Evolutionary conservation across 192 early-diverging fungal genomes (phyloP).

Genomic region (Umbelopsis sp.): DNA sequence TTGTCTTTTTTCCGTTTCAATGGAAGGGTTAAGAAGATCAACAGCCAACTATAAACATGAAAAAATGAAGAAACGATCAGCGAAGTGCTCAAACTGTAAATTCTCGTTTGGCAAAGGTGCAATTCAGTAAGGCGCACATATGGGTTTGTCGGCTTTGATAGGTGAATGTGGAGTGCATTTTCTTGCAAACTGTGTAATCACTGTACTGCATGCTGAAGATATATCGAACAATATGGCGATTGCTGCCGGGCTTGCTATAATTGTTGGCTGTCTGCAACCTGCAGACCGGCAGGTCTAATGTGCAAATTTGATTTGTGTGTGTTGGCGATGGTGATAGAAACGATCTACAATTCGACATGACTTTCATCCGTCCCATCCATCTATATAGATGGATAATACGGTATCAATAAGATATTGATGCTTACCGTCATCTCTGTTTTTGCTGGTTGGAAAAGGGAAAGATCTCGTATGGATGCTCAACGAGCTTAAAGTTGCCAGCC

Average conservation of each 20-base stretch:
- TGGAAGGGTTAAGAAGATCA: constrained; percentile 93
- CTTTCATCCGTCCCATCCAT: constrained; percentile 2
- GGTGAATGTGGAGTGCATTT: too few relatives aligned
- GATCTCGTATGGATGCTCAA: neutral
- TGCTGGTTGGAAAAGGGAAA: constrained; percentile 19
- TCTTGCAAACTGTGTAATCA: too few relatives aligned
- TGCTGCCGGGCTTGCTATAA: too few relatives aligned
- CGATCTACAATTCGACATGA: neutral
- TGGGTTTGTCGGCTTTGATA: neutral
- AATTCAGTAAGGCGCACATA: neutral
- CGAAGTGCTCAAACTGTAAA: neutral
- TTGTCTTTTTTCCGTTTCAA: constrained; percentile 67
- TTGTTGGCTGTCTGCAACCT: too few relatives aligned
- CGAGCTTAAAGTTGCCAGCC: too few relatives aligned
- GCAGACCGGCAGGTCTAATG: too few relatives aligned
- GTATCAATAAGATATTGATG: neutral
- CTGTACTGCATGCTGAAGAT: too few relatives aligned
- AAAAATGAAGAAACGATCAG: neutral
- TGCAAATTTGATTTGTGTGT: too few relatives aligned
- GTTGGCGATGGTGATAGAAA: too few relatives aligned
- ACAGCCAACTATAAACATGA: constrained; percentile 72
- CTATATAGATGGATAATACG: neutral
- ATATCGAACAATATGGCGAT: too few relatives aligned
- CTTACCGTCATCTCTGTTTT: constrained; percentile 17
- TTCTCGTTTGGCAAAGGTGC: neutral